Evolutionary conservation across 2,329 filamentous ascomycete genomes (phyloP).

Genomic region (Pseudocercospora crystallina): DNA sequence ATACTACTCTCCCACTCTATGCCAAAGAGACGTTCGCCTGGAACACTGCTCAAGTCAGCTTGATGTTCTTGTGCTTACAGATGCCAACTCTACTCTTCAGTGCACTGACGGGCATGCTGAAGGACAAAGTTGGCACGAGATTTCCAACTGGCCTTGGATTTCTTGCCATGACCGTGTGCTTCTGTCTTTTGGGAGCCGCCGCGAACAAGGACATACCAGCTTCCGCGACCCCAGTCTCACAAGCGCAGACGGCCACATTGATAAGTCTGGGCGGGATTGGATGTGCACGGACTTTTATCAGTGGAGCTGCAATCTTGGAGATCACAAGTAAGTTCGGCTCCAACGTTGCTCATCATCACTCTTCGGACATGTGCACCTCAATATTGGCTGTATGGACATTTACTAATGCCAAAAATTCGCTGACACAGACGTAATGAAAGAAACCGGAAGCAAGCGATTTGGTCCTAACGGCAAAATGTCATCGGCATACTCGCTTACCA

Average conservation of each 20-base stretch:
- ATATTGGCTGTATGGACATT: no score
- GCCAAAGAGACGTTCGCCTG: no score
- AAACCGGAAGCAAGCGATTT: no score
- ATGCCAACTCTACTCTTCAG: no score
- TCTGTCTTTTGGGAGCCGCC: neutral
- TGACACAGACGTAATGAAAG: no score
- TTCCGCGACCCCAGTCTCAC: no score
- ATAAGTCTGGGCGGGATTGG: neutral
- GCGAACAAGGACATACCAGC: no score
- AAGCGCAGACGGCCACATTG: neutral
- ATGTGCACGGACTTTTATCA: neutral
- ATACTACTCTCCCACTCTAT: neutral
- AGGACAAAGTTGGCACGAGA: neutral
- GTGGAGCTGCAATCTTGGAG: neutral
- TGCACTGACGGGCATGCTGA: neutral
- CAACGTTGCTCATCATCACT: no score
- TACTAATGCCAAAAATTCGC: no score
- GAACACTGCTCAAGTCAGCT: no score
- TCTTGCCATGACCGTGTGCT: neutral
- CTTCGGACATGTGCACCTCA: no score
- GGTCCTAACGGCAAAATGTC: neutral
- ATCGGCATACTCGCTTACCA: neutral
- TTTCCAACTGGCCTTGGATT: neutral
- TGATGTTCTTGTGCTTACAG: no score
- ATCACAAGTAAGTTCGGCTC: neutral